These are phyloP conservation scores for Akanthomyces dipterigenus DNA, from an alignment of 2,329 filamentous ascomycete genomes.

Conservation along the genomic window DNA sequence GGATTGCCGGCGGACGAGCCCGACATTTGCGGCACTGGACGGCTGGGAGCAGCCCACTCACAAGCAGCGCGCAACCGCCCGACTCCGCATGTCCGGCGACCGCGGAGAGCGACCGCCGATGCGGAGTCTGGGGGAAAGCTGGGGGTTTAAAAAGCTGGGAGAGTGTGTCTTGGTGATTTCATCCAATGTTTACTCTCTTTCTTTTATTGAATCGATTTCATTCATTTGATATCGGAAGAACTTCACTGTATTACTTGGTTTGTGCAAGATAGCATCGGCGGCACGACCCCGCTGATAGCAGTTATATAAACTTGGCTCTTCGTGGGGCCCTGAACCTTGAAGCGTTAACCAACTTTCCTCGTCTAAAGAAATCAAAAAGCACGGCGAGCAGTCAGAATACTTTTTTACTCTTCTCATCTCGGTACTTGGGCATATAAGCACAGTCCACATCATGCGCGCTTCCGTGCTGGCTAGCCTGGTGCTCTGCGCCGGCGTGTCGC, in stretches of 20 bases:
- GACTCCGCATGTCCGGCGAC: slow-evolving; percentile 4
- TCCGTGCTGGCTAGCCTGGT: slow-evolving; percentile 21
- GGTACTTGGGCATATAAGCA: no score
- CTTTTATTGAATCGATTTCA: neutral
- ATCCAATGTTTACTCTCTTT: neutral
- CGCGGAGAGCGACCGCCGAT: slow-evolving; percentile 12
- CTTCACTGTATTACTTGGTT: neutral
- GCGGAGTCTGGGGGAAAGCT: neutral
- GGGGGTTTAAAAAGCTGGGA: neutral
- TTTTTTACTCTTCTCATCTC: no score
- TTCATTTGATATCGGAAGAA: neutral
- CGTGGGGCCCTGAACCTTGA: neutral
- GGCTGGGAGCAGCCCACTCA: neutral
- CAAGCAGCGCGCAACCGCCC: neutral
- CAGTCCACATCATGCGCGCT: neutral
- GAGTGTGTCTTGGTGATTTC: neutral
- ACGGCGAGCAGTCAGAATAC: no score
- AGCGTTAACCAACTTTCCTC: no score
- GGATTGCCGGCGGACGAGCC: neutral
- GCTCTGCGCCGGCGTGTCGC: slow-evolving; percentile 20
- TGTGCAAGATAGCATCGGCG: neutral
- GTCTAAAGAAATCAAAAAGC: no score
- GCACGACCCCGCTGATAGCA: neutral
- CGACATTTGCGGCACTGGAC: neutral
- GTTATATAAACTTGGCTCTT: neutral